Evolutionary conservation across 1,139 yeast species (phyloP).

Genomic region (Trichomonascaceae sp.): DNA sequence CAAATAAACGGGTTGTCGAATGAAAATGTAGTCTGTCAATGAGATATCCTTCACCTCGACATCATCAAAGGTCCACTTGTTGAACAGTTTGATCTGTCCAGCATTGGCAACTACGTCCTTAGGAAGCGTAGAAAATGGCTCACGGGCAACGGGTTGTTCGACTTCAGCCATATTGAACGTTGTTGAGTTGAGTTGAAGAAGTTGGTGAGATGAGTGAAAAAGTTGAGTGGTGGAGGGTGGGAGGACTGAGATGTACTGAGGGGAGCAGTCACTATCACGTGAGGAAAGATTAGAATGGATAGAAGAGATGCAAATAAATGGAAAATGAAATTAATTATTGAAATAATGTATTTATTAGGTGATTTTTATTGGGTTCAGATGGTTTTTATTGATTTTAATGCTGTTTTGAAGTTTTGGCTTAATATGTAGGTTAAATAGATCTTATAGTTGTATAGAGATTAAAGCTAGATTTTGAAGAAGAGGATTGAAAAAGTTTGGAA

Average conservation of each 20-base stretch:
- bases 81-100: constrained; percentile 94
- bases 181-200: neutral
- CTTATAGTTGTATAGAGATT: neutral
- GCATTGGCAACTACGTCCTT: constrained; percentile 95
- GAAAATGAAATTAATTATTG: neutral
- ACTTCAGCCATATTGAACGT: constrained; percentile 25
- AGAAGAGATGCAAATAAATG: neutral
- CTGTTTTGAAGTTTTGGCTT: neutral
- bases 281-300: neutral
- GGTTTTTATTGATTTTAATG: neutral
- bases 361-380: too few relatives aligned
- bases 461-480: neutral
- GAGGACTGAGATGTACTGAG: neutral
- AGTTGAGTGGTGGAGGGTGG: constrained; percentile 6
- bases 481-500: neutral
- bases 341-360: too few relatives aligned
- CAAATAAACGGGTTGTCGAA: constrained; percentile 95
- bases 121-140: constrained; percentile 73
- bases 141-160: constrained; percentile 20
- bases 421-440: neutral
- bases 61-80: constrained; percentile 99
- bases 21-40: constrained; percentile 95
- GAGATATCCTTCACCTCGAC: constrained; percentile 98
- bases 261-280: neutral
- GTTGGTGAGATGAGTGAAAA: constrained; percentile 6